Evolutionary conservation across 78 protist species (phyloP).

Genomic region (Pigoraptor vietnamica): DNA sequence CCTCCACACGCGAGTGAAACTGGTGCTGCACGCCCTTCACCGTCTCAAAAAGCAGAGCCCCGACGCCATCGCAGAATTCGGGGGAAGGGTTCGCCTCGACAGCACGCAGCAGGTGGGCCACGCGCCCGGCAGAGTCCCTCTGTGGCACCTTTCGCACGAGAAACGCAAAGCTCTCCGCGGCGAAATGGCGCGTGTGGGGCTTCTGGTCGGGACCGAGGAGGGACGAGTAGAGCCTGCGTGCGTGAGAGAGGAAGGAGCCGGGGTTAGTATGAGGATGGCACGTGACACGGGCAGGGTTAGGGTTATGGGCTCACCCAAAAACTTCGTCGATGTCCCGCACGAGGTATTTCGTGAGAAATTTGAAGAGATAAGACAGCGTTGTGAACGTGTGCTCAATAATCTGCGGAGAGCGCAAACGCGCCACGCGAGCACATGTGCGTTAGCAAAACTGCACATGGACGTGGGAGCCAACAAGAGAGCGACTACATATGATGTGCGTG

Average conservation of each 20-base stretch:
- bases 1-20: neutral
- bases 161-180: neutral
- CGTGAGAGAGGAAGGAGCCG: no score
- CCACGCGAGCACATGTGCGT: no score
- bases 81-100: no score
- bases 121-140: no score
- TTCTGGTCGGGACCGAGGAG: neutral
- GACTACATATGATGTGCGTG: no score
- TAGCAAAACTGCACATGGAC: no score
- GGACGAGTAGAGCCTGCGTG: neutral
- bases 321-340: neutral
- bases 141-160: neutral
- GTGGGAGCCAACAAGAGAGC: no score
- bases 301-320: no score
- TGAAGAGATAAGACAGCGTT: neutral
- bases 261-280: no score
- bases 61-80: neutral
- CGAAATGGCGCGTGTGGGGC: neutral
- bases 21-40: neutral
- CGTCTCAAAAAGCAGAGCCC: neutral
- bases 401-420: no score
- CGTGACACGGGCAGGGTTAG: no score
- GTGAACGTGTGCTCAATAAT: neutral
- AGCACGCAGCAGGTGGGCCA: no score
- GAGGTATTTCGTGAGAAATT: neutral